Conservation (phyloP, 108 stramenopile genomes). For the Pelagomonas calceolata region DNA sequence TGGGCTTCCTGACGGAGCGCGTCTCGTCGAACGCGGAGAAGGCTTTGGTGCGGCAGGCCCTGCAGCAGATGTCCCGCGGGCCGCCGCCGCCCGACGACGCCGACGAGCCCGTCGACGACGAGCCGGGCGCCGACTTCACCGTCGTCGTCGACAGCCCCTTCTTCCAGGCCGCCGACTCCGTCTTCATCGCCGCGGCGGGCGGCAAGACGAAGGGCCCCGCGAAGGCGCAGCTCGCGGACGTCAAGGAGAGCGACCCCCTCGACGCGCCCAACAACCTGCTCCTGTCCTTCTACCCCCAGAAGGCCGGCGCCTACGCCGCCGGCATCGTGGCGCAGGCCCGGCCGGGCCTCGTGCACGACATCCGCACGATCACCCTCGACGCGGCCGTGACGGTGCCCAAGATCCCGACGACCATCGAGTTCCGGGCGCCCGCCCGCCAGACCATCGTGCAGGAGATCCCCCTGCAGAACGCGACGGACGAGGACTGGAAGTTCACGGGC, state of each 20-base stretch:
- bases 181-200: slow-evolving; percentile 3
- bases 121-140: not conserved
- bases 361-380: slow-evolving; percentile 27
- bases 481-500: slow-evolving; percentile 27
- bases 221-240: slow-evolving; percentile 1
- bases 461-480: slow-evolving; percentile 35
- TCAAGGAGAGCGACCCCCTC: not conserved
- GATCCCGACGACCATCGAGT: slow-evolving; percentile 26
- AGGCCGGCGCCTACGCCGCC: slow-evolving; percentile 31
- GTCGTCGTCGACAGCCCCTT: slow-evolving; percentile 21
- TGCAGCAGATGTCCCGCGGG: not conserved
- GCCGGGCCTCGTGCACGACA: slow-evolving; percentile 16
- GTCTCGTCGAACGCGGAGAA: not conserved
- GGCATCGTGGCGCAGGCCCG: slow-evolving; percentile 1
- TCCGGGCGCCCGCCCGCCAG: slow-evolving; percentile 41
- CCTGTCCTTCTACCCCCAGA: slow-evolving; percentile 28
- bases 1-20: slow-evolving; percentile 8
- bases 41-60: no score
- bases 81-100: slow-evolving; percentile 6
- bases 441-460: slow-evolving; percentile 37
- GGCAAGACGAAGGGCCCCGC: slow-evolving; percentile 1
- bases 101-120: slow-evolving; percentile 7
- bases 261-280: slow-evolving; percentile 3
- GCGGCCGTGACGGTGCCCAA: slow-evolving; percentile 22
- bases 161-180: slow-evolving; percentile 18